phyloP scores from a whole-genome alignment of 1,284 basidiomycete genomes.

The Sporisorium graminicola region DNA sequence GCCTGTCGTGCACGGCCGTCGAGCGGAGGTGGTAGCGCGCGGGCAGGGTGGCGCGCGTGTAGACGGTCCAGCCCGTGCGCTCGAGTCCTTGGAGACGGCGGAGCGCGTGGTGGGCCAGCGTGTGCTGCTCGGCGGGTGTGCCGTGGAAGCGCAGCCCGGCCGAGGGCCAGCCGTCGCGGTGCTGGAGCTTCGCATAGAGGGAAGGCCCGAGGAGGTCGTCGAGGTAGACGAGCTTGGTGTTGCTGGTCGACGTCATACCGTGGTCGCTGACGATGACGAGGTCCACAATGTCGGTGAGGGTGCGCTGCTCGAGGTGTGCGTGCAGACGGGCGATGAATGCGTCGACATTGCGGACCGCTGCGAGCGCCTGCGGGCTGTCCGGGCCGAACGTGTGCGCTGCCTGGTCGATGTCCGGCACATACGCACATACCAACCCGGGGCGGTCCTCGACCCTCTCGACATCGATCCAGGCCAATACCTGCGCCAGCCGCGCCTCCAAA shows the following conservation, averaged over 20 bases:
- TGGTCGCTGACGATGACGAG: conserved; percentile 92
- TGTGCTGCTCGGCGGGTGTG: background rate
- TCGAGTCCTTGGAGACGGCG: background rate
- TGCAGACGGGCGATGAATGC: conserved; percentile 80
- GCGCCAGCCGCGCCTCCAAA: conserved; percentile 12
- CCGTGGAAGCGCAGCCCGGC: conserved; percentile 37
- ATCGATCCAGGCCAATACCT: conserved; percentile 52
- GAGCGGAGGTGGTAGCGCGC: conserved; percentile 20
- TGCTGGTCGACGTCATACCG: conserved; percentile 88
- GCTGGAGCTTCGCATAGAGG: conserved; percentile 76
- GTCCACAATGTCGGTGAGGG: conserved; percentile 85
- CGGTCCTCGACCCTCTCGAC: conserved; percentile 23
- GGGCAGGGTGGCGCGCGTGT: conserved; percentile 22
- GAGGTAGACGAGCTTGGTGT: conserved; percentile 81
- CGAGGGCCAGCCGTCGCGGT: conserved; percentile 76
- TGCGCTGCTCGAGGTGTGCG: conserved; percentile 76
- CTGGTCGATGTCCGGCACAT: conserved; percentile 74
- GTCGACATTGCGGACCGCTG: conserved; percentile 80
- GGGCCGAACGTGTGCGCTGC: conserved; percentile 82
- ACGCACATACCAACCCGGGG: conserved; percentile 69
- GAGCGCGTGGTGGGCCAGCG: conserved; percentile 1
- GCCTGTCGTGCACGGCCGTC: conserved; percentile 10
- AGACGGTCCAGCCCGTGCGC: conserved; percentile 16
- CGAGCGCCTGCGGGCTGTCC: conserved; percentile 66
- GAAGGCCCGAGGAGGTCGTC: conserved; percentile 84